phyloP scores from a whole-genome alignment of 2,329 filamentous ascomycete species.

The Pestalotiopsis sp. region DNA sequence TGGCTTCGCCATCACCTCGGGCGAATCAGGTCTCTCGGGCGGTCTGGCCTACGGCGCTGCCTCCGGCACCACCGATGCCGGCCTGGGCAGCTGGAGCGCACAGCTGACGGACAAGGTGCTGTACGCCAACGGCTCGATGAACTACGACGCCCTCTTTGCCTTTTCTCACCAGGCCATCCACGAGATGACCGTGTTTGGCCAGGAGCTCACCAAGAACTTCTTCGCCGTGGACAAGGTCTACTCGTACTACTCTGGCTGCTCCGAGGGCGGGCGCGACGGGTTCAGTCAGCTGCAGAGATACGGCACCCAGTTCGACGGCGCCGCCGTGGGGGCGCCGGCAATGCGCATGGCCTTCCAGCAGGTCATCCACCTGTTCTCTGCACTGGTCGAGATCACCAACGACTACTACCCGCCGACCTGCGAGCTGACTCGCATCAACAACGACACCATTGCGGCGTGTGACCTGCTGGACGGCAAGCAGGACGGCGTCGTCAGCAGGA shows the following conservation, averaged over 20 bases:
- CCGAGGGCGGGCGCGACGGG: not conserved
- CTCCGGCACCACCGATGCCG: slow-evolving; percentile 3
- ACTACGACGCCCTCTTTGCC: slow-evolving; percentile 5
- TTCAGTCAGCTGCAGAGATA: slow-evolving; percentile 4
- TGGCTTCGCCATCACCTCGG: slow-evolving; percentile 9
- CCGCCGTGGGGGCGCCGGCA: slow-evolving; percentile 4
- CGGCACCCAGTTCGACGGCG: slow-evolving; percentile 10
- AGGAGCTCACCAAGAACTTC: slow-evolving; percentile 4
- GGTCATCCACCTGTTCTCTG: slow-evolving; percentile 5
- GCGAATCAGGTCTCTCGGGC: not conserved
- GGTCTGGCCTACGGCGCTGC: slow-evolving; percentile 7
- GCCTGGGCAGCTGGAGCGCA: not conserved
- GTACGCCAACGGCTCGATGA: slow-evolving; percentile 7
- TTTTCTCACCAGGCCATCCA: slow-evolving; percentile 7
- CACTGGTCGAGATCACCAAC: slow-evolving; percentile 6
- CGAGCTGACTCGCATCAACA: slow-evolving; percentile 3
- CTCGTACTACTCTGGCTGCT: slow-evolving; percentile 8
- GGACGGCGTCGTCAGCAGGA: slow-evolving; percentile 7
- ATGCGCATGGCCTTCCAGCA: slow-evolving; percentile 11
- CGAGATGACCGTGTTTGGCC: slow-evolving; percentile 6
- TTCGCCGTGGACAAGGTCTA: not conserved
- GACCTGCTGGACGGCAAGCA: slow-evolving; percentile 1
- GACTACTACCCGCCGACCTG: slow-evolving; percentile 8
- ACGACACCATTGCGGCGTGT: slow-evolving; percentile 4
- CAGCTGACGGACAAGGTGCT: not conserved